These are phyloP conservation scores for Pythium inflatum DNA, from an alignment of 352 stramenopile species.

Conservation along the genomic window DNA sequence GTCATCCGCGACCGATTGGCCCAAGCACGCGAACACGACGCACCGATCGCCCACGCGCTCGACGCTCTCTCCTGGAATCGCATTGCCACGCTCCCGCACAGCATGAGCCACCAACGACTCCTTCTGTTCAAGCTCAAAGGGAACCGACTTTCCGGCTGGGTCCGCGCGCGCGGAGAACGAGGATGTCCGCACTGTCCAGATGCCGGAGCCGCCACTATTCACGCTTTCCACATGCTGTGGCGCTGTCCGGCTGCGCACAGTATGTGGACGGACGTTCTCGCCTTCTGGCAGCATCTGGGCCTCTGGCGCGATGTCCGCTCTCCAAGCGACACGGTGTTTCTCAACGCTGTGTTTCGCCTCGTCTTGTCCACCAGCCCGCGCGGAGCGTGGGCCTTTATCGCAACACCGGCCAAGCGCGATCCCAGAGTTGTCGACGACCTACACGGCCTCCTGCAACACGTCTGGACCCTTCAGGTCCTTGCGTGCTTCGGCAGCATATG, in stretches of 20 bases:
- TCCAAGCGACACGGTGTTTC: too few species aligned
- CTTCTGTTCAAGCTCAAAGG: neutral
- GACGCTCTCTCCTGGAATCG: neutral
- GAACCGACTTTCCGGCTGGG: neutral
- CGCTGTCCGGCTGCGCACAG: neutral
- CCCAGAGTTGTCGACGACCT: too few species aligned
- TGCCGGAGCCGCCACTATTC: neutral
- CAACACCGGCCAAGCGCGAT: too few species aligned
- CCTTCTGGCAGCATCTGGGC: neutral
- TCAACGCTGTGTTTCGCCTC: neutral
- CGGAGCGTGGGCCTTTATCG: neutral
- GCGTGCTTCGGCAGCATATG: too few species aligned
- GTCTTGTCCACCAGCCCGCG: neutral
- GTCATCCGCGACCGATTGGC: too few species aligned
- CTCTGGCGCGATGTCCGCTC: too few species aligned
- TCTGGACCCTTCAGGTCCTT: too few species aligned
- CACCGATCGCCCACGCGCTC: neutral
- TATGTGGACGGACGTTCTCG: neutral
- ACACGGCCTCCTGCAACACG: too few species aligned
- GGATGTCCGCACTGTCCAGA: constrained; percentile 7
- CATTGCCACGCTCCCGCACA: neutral
- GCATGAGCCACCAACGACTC: neutral
- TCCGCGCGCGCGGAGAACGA: neutral
- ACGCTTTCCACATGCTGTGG: constrained; percentile 3
- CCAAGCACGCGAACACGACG: too few species aligned